A percentile compares a stretch with the other conserved stretches of the same genome.
phyloP scores from a whole-genome alignment of 306 rosid species.

The Castanea mollissima region DNA sequence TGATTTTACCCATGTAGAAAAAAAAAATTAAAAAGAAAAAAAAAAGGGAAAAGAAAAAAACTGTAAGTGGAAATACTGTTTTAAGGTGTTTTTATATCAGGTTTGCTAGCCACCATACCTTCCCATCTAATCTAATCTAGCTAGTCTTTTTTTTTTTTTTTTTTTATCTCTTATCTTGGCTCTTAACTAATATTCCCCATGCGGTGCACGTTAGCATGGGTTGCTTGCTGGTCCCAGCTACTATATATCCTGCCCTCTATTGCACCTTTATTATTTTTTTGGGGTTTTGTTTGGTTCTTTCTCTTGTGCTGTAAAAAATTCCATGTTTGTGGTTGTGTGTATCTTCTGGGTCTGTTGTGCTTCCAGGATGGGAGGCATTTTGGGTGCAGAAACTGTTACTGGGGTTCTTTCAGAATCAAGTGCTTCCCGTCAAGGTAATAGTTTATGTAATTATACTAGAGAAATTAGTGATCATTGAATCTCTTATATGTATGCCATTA shows the following conservation, averaged over 20 bases:
- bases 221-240: constrained; percentile 59
- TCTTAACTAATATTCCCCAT: constrained; percentile 45
- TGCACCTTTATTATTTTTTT: constrained; percentile 10
- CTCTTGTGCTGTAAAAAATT: constrained; percentile 25
- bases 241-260: constrained; percentile 25
- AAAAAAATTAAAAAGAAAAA: background rate
- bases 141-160: background rate
- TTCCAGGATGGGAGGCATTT: constrained; percentile 47
- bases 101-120: constrained; percentile 52
- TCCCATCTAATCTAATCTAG: constrained; percentile 43
- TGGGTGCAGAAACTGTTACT: constrained; percentile 36
- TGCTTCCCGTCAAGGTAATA: constrained; percentile 50
- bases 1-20: constrained; percentile 21
- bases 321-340: constrained; percentile 23
- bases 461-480: background rate
- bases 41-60: constrained; percentile 1
- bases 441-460: background rate
- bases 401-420: constrained; percentile 37
- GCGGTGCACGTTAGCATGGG: constrained; percentile 64
- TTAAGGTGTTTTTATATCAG: constrained; percentile 41
- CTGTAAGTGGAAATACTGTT: constrained; percentile 71
- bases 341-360: constrained; percentile 30
- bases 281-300: constrained; percentile 8
- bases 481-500: background rate
- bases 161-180: constrained; percentile 36